These are phyloP conservation scores for Bruguiera sexangula DNA, from an alignment of 345 rosid genomes.

Conservation along the genomic window DNA sequence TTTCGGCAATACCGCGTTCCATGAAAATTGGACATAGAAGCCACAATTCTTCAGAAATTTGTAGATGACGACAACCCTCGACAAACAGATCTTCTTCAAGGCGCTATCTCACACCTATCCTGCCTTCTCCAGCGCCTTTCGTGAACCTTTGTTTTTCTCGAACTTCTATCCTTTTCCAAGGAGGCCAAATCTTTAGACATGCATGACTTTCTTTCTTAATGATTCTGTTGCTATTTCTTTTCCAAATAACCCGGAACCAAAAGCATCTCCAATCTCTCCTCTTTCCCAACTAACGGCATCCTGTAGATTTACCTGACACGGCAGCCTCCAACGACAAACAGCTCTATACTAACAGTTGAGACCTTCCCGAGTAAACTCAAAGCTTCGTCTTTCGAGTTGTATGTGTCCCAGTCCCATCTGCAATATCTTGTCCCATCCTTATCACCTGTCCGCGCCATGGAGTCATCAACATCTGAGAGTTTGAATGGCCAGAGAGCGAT, in stretches of 20 bases:
- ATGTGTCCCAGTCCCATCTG: conserved; percentile 26
- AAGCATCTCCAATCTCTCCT: conserved; percentile 25
- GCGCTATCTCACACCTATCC: conserved; percentile 9
- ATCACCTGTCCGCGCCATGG: conserved; percentile 37
- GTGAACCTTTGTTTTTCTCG: conserved; percentile 12
- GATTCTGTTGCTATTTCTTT: conserved; percentile 14
- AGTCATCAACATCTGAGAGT: conserved; percentile 37
- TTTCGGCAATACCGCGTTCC: too few relatives aligned
- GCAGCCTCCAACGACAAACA: conserved; percentile 1
- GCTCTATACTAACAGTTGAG: conserved; percentile 22
- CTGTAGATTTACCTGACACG: conserved; percentile 13
- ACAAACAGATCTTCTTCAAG: conserved; percentile 2
- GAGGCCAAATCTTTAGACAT: not conserved
- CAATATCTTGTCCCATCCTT: conserved; percentile 31
- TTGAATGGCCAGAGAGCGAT: conserved; percentile 26
- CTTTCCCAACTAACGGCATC: conserved; percentile 12
- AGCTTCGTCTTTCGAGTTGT: conserved; percentile 32
- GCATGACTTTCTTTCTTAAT: not conserved
- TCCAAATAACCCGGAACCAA: conserved; percentile 15
- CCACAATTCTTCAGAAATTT: not conserved
- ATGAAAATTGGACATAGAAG: too few relatives aligned
- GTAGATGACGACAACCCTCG: not conserved
- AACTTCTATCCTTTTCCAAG: conserved; percentile 4
- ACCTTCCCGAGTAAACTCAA: not conserved
- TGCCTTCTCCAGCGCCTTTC: conserved; percentile 14